These are phyloP conservation scores for Rubroshorea leprosula DNA, from an alignment of 345 rosid genomes.

Conservation along the genomic window DNA sequence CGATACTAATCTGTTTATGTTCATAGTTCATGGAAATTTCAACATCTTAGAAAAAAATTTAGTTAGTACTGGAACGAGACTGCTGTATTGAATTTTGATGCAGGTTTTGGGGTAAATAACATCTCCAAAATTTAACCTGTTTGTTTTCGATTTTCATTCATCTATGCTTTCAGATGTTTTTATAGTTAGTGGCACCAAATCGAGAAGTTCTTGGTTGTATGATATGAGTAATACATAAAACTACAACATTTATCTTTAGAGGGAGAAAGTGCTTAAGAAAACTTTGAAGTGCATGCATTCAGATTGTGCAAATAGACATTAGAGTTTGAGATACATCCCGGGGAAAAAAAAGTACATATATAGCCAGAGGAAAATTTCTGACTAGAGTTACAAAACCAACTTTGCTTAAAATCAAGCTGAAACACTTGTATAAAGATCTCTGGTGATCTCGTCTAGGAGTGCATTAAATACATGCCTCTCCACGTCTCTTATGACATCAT, in stretches of 20 bases:
- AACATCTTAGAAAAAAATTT: too few species aligned
- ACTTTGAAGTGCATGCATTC: background rate
- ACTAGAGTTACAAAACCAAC: background rate
- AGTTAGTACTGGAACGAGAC: background rate
- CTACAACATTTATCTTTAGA: too few species aligned
- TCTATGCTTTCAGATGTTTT: too few species aligned
- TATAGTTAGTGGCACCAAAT: too few species aligned
- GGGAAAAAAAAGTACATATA: background rate
- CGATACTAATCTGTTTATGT: too few species aligned
- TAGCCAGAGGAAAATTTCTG: background rate
- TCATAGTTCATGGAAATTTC: background rate
- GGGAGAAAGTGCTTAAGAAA: background rate
- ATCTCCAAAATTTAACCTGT: background rate
- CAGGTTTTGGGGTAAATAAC: too few species aligned
- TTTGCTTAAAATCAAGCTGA: slow-evolving; percentile 1
- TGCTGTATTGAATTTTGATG: background rate
- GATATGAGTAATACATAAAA: too few species aligned
- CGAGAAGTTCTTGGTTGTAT: too few species aligned
- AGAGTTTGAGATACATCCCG: background rate
- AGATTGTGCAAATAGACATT: background rate
- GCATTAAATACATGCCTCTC: slow-evolving; percentile 60
- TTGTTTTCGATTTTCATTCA: too few species aligned
- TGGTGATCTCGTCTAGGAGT: slow-evolving; percentile 59
- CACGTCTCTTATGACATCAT: slow-evolving; percentile 63
- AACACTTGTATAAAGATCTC: slow-evolving; percentile 35